Percentiles rank a stretch among this genome's conserved stretches.
These are phyloP conservation scores for Balamuthia mandrillaris DNA, from an alignment of 208 protist species.

Conservation along the genomic window DNA sequence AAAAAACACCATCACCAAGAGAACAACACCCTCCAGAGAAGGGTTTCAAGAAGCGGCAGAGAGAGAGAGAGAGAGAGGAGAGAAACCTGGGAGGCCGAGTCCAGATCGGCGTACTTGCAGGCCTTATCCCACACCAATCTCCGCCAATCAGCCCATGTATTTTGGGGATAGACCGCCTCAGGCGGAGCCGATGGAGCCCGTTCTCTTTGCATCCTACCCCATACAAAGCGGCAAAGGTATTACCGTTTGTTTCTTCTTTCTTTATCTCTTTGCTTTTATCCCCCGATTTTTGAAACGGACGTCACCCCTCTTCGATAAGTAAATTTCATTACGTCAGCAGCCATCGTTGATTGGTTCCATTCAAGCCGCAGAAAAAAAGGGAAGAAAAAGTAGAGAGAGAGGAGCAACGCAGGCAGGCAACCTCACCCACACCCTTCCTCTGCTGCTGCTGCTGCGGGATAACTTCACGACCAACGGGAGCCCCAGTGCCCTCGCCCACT, in stretches of 20 bases:
- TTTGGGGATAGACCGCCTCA: too few species aligned
- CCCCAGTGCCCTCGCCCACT: too few species aligned
- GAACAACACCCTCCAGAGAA: not conserved
- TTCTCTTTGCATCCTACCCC: too few species aligned
- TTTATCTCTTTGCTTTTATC: too few species aligned
- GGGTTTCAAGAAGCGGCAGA: not conserved
- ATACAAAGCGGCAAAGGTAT: too few species aligned
- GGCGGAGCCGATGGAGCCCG: too few species aligned
- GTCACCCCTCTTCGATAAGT: not conserved
- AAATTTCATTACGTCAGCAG: not conserved
- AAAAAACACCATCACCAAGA: not conserved
- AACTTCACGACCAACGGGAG: not conserved
- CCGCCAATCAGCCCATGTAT: not conserved
- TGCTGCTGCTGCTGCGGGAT: too few species aligned
- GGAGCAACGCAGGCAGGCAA: not conserved
- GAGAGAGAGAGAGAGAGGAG: not conserved
- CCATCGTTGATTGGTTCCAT: not conserved
- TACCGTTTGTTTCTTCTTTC: too few species aligned
- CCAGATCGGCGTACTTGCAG: not conserved
- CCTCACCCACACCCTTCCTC: not conserved
- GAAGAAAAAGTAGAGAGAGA: too few species aligned
- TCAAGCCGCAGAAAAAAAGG: not conserved
- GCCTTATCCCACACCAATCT: conserved; percentile 2
- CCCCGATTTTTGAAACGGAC: not conserved
- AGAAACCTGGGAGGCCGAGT: not conserved